Evolutionary conservation across 164 flowering plant genomes (phyloP).

Genomic region (Kingdonia uniflora): DNA sequence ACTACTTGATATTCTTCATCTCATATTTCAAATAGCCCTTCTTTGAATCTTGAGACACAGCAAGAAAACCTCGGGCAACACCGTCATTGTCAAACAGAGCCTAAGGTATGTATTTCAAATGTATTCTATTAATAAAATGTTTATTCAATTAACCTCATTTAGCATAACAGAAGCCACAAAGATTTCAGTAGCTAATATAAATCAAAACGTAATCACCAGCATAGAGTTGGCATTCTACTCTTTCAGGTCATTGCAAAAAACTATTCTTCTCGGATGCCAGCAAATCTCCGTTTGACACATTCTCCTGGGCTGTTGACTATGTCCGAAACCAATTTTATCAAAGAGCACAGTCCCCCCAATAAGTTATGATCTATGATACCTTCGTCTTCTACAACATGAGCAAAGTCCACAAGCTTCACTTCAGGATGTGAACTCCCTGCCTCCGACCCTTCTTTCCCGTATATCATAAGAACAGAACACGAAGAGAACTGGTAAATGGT

Average conservation of each 20-base stretch:
- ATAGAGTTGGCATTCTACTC: background rate
- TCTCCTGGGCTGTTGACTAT: conserved; percentile 28
- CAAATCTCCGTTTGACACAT: conserved; percentile 2
- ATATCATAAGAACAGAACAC: conserved; percentile 64
- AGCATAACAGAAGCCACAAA: too few species aligned
- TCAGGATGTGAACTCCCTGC: conserved; percentile 30
- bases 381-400: conserved; percentile 61
- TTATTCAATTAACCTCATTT: too few species aligned
- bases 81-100: too few species aligned
- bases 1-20: too few species aligned
- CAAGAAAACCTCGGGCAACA: too few species aligned
- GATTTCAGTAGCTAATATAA: too few species aligned
- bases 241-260: conserved; percentile 4
- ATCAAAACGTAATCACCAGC: background rate
- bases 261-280: conserved; percentile 4
- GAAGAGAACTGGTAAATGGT: conserved; percentile 63
- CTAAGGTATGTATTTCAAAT: too few species aligned
- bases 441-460: too few species aligned
- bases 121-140: too few species aligned
- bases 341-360: conserved; percentile 87
- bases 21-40: too few species aligned
- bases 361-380: conserved; percentile 92
- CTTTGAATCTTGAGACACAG: too few species aligned
- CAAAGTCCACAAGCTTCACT: conserved; percentile 83
- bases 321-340: conserved; percentile 66